Conservation (phyloP, 768 basidiomycete species). For the Podaxis carcinomalis region DNA sequence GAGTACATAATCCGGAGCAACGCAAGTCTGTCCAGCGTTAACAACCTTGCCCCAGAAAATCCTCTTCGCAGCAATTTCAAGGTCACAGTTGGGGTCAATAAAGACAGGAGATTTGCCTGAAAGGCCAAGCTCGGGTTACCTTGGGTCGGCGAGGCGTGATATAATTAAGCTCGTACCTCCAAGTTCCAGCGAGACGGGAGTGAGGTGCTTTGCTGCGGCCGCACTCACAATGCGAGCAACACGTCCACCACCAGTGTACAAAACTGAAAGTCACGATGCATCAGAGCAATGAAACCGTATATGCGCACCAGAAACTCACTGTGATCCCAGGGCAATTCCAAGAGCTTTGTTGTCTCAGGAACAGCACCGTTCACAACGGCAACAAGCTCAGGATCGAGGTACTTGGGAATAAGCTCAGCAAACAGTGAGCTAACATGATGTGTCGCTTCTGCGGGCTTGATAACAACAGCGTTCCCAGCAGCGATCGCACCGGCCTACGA, state of each 20-base stretch:
- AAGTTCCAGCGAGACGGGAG: conserved; percentile 53
- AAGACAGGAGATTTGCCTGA: conserved; percentile 71
- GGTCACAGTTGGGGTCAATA: conserved; percentile 64
- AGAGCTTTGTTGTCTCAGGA: conserved; percentile 52
- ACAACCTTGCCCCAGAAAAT: conserved; percentile 79
- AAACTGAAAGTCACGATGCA: conserved; percentile 29
- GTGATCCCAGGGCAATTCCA: conserved; percentile 4
- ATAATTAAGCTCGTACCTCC: conserved; percentile 22
- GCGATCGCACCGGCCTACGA: conserved; percentile 63
- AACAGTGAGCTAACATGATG: conserved; percentile 54
- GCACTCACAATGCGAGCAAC: conserved; percentile 65
- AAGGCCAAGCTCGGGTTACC: not conserved
- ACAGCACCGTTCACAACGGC: conserved; percentile 67
- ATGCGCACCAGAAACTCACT: not conserved
- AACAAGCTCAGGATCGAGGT: conserved; percentile 65
- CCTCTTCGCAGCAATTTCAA: conserved; percentile 62
- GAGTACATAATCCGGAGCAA: conserved; percentile 56
- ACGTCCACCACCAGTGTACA: conserved; percentile 62
- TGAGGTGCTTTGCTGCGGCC: conserved; percentile 75
- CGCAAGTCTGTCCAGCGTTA: conserved; percentile 77
- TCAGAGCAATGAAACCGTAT: not conserved
- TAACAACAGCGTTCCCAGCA: conserved; percentile 64
- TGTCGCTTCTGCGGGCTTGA: conserved; percentile 76
- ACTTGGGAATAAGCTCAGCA: conserved; percentile 67
- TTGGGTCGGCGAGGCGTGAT: not conserved